Conservation (phyloP, 1,139 yeast species). For the Sugiyamaella xylanicola region DNA sequence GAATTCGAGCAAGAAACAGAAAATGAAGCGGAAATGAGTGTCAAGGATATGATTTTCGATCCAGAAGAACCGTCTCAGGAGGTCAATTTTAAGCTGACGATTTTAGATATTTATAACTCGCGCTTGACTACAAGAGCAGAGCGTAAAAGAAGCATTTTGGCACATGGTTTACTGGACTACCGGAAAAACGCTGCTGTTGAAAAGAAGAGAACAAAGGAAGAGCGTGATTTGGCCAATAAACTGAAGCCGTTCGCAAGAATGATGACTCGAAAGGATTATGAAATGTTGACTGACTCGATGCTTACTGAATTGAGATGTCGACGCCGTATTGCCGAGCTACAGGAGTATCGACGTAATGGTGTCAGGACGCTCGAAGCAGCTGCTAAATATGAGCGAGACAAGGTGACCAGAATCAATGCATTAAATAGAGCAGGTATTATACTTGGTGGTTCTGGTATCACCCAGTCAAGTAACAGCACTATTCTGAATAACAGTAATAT, state of each 20-base stretch:
- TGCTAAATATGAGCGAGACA: conserved; percentile 83
- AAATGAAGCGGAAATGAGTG: conserved; percentile 92
- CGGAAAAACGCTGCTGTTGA: conserved; percentile 73
- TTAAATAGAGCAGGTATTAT: conserved; percentile 28
- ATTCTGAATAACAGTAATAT: conserved; percentile 17
- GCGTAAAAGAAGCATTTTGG: conserved; percentile 76
- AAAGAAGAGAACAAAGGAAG: conserved; percentile 85
- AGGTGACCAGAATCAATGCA: conserved; percentile 48
- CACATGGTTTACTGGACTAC: conserved; percentile 79
- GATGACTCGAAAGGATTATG: conserved; percentile 79
- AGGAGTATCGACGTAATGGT: conserved; percentile 91
- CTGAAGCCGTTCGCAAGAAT: conserved; percentile 81
- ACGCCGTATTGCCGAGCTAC: conserved; percentile 81
- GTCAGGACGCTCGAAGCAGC: conserved; percentile 84
- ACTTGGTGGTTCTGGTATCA: conserved; percentile 22
- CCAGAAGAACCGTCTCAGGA: conserved; percentile 89
- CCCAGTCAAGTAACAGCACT: conserved; percentile 18
- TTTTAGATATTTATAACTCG: conserved; percentile 85
- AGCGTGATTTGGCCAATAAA: conserved; percentile 73
- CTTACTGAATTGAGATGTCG: conserved; percentile 78
- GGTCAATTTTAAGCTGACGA: conserved; percentile 83
- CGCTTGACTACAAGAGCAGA: conserved; percentile 91
- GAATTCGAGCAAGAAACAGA: conserved; percentile 97
- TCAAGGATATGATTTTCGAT: conserved; percentile 93
- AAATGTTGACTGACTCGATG: conserved; percentile 68